Evolutionary conservation across 306 rosid species (phyloP), one percentile per base, ranked within the genome.

Genomic region (Luffa aegyptiaca): DNA sequence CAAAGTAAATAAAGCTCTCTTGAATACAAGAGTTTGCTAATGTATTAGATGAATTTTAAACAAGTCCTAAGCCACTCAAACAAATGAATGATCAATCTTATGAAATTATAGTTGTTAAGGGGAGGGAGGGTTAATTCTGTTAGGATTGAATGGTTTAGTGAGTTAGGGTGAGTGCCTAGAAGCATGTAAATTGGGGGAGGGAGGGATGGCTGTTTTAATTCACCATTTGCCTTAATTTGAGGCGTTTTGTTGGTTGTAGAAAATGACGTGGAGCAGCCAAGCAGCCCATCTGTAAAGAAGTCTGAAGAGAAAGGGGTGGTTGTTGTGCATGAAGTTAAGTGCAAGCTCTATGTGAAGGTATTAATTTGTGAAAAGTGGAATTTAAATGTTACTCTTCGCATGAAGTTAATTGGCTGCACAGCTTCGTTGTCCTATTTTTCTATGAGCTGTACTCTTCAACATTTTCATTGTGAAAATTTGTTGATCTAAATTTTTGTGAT

Each of bases 281-380:
- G 96, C 84, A 96, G 99, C 87, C 99, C 99, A 80, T 96, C 99
- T 6, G 92, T 96, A 49, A 90, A 93, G 82, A 93, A 93, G 81
- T 81, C 91, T 45, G 93, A 91, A 88, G 99, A 96, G 90, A 87
- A 87, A 87, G 99, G 99, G 72, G 87, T 93, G 61, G 80, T 84
- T 42, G 92, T 91, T 16, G 98, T 96, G 46, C 94, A 96, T 86
- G 98, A 96, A 88, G 94, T 89, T 84, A 96, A 96, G 82, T 96
- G 99, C 92, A 96, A 93, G 83, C 94, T 96, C 78, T 93, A 90
- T 82, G 93, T 91, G 83, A 96, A 96, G 99, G 99, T 94, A 86
- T 77, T 69, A 13, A 11, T 68, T 44, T 74, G 14, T 46, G 66
- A 68, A 58, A 72, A 46, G 31, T 41, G 6, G 8, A 51, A 51